Base-by-base conservation (phyloP, 768 basidiomycete species). In the Gymnopilus dilepis region DNA sequence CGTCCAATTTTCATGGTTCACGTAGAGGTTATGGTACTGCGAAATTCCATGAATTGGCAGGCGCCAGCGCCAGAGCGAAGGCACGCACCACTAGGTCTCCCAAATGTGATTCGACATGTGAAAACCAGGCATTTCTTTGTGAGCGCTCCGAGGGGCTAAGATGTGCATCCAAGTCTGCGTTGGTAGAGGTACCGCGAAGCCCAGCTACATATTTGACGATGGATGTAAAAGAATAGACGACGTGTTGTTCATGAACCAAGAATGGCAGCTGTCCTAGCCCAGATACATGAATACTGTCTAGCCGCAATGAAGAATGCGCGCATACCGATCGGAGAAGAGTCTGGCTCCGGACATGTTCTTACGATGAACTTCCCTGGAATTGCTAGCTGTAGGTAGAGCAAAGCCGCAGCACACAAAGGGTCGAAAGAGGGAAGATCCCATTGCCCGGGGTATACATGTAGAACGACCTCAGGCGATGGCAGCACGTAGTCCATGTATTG, bases 241-340 rank as follows among this genome's bases (percentile, higher is more conserved):
- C 66, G 41, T 82, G 77, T 54, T 82, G 77, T 3, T 79, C 86
- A 75, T 92, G 86, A 0, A 81, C 82, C 34, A 94, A 73, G 67
- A 84, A 92, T 1, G 92, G 92, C 1, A 94, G 78, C 68, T 86
- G 86, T 15, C 92, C 91, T 93, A 52, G 63, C 53, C 59, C 43
- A 41, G 9, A 22, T 42, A 38, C 30, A 30, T 30, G 19, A 37
- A 28, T 19, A 38, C 19, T 38, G 13, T 17, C 37, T 11, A 19
- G 37, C n/a, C n/a, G 15, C 11, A 1, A 34, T 51, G 21, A 6
- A 26, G 31, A 31, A 34, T 33, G 74, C 72, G 66, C 63, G 79
- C 84, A 75, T 71, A 88, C 92, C 92, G 67, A 80, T 86, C 13
- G 92, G 90, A 50, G 92, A 91, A 21, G 81, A 62, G 75, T 92